Base-by-base conservation (phyloP, 345 rosid species). In the Hibiscus mutabilis region DNA sequence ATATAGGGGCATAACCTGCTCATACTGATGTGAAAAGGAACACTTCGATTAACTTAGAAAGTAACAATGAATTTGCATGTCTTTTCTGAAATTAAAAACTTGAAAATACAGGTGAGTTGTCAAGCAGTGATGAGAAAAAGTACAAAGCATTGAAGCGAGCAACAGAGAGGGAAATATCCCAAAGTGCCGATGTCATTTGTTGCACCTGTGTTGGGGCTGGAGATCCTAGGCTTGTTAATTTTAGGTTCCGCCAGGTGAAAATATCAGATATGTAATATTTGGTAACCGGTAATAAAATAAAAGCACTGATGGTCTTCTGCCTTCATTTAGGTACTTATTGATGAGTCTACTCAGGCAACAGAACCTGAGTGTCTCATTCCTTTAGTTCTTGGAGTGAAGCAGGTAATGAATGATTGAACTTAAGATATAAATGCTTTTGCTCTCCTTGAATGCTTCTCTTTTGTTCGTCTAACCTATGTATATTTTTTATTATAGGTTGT, bases 291-390 rank as follows among this genome's bases (percentile, higher is more conserved):
- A 16, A 24, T 14, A 42, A 21, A 63, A 29, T 55, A 58, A 4
- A 64, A 64, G 24, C 4, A 21, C 37, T 53, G 33, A 63, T 35
- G 10, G 24, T 52, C 19, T 37, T 8, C 59, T 59, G 5, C 42
- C 18, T 71, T 70, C 60, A 40, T 58, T 74, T 76, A 96, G 99
- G 99, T 96, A 52, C 98, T 96, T 77, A 96, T 96, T 79, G 99
- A 96, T 72, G 99, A 96, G 88, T 96, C 99, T 74, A 96, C 99
- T 71, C 99, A 96, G 71, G 89, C 99, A 40, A 96, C 94, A 12
- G 99, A 96, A 79, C 99, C 99, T 19, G 99, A 96, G 79, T 92
- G 99, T 79, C 96, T 96, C 69, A 96, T 96, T 82, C 99, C 99
- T 37, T 77, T 96, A 87, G 99, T 96, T 78, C 98, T 96, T 60